Conservation (phyloP, 176 grass and related monocot genomes). For the Neostapfia colusana region DNA sequence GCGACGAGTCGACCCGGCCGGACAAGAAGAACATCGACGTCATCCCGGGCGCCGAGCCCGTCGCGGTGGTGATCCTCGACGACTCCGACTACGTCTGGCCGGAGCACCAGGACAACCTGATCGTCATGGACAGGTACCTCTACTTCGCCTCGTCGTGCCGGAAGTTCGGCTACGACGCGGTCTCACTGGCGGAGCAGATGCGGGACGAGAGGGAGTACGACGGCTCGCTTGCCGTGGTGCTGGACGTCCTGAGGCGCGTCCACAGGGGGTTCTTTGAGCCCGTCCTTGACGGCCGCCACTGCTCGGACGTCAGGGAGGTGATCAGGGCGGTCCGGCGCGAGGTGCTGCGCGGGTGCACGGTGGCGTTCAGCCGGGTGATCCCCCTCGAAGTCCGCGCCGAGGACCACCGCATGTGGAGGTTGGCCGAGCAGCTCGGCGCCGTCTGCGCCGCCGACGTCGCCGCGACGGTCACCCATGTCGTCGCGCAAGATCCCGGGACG, state of each 20-base stretch:
- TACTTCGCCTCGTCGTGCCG: constrained; percentile 56
- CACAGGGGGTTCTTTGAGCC: constrained; percentile 60
- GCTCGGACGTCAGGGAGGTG: constrained; percentile 15
- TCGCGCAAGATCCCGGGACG: constrained; percentile 35
- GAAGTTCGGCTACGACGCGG: constrained; percentile 20
- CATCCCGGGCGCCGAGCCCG: constrained; percentile 48
- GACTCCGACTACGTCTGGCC: constrained; percentile 60
- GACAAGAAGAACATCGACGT: constrained; percentile 61
- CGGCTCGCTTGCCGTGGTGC: constrained; percentile 51
- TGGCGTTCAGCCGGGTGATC: constrained; percentile 55
- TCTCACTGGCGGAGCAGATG: constrained; percentile 49
- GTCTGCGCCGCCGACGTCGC: constrained; percentile 41
- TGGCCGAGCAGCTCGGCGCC: constrained; percentile 62
- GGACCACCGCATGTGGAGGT: constrained; percentile 48
- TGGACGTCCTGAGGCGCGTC: constrained; percentile 47
- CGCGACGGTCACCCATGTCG: constrained; percentile 54
- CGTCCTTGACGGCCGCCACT: not conserved
- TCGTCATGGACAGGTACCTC: constrained; percentile 68
- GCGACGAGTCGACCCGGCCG: constrained; percentile 42
- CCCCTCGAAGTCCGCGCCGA: constrained; percentile 4
- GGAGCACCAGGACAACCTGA: constrained; percentile 56
- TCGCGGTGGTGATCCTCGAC: constrained; percentile 60
- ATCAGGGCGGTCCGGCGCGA: constrained; percentile 9
- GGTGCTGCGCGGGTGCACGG: constrained; percentile 59
- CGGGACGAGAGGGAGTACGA: constrained; percentile 63